Evolutionary conservation across 768 basidiomycete genomes (phyloP), one percentile per base, ranked within the genome.

Genomic region (Rhizopogon sp.): DNA sequence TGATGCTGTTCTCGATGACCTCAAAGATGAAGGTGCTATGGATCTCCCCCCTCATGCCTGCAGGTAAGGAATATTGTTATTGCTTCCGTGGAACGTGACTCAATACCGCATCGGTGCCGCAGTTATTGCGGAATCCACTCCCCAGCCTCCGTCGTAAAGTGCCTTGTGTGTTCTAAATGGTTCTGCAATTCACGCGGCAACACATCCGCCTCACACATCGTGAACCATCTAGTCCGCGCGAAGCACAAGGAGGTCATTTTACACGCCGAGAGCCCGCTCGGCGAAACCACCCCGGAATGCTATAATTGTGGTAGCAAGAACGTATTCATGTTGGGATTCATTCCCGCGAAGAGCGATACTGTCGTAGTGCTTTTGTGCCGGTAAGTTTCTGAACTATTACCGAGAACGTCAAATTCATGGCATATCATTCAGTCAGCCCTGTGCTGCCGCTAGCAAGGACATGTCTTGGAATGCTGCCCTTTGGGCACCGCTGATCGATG

Each of bases 281-380:
- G 97, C 2, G 97, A 98, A 73, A 98, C 97, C 1, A 90, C 92
- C 0, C 97, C 97, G 0, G 97, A 99, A 74, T 99, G 97, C 70
- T 99, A 99, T 77, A 95, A 94, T 65, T 99, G 97, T 66, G 97
- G 97, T 14, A 95, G 91, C 76, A 98, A 97, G 74, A 99, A 99
- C 66, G 97, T 98, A 11, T 99, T 99, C 67, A 94, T 98, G 90
- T 82, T 99, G 16, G 97, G 97, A 3, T 99, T 99, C 65, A 99
- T 99, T 64, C 97, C 97, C 3, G 97, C 97, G 17, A 99, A 99
- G 76, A 93, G 91, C 66, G 97, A 99, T 66, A 98, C 97, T 5
- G 97, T 99, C 39, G 97, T 99, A 37, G 96, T 99, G 35, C 78
- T 99, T 16, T 80, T 99, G 16, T 99, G 95, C 68, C 88, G 96